phyloP scores from a whole-genome alignment of 495 filamentous ascomycete genomes.

The Glonium stellatum region DNA sequence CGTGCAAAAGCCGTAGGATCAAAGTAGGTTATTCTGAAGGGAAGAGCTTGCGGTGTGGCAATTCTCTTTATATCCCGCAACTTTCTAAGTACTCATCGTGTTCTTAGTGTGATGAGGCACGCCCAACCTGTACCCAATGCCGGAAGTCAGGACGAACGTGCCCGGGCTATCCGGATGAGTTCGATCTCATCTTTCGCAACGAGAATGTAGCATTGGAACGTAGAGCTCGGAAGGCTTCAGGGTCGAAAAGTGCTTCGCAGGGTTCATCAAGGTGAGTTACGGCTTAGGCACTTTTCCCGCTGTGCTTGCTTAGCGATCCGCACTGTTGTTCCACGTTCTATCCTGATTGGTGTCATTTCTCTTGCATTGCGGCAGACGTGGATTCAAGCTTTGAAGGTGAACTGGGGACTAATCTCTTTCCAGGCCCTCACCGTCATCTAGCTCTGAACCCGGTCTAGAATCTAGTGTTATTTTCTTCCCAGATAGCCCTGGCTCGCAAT shows the following conservation, averaged over 20 bases:
- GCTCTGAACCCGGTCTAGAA: neutral
- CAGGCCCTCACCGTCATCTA: neutral
- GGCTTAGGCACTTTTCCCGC: neutral
- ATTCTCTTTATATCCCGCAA: slow-evolving; percentile 1
- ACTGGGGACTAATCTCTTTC: neutral
- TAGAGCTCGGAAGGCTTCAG: slow-evolving; percentile 21
- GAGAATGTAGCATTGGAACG: slow-evolving; percentile 28
- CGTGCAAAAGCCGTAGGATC: slow-evolving; percentile 31
- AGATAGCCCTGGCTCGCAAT: slow-evolving; percentile 1
- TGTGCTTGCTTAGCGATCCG: neutral
- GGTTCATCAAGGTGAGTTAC: slow-evolving; percentile 18
- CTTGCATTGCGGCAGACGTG: neutral
- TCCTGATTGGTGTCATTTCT: neutral
- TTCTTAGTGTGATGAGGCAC: slow-evolving; percentile 32
- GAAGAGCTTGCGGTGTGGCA: slow-evolving; percentile 5
- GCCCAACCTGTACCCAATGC: slow-evolving; percentile 32
- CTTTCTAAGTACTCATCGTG: slow-evolving; percentile 9
- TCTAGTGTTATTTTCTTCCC: neutral
- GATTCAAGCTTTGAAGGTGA: neutral
- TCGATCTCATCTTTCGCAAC: slow-evolving; percentile 34
- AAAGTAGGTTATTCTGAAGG: slow-evolving; percentile 24
- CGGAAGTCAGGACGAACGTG: slow-evolving; percentile 27
- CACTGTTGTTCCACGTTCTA: neutral
- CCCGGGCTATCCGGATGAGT: slow-evolving; percentile 34
- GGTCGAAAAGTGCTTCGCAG: slow-evolving; percentile 10